phyloP scores from a whole-genome alignment of 2,329 filamentous ascomycete genomes.

The Botrytis galanthina region DNA sequence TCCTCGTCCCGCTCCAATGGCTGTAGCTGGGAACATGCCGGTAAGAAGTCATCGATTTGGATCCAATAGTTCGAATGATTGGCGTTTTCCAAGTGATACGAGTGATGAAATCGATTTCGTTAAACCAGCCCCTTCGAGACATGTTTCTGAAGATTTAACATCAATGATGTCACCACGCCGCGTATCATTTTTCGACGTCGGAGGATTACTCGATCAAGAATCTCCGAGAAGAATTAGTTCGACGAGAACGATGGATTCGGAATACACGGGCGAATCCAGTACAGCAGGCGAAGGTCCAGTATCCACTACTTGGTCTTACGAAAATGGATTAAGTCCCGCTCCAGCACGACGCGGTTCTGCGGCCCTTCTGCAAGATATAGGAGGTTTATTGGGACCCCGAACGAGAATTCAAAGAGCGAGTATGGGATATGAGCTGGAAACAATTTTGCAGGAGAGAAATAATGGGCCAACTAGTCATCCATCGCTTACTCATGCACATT shows the following conservation, averaged over 20 bases:
- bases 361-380: conserved; percentile 57
- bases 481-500: background rate
- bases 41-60: conserved; percentile 27
- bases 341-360: conserved; percentile 53
- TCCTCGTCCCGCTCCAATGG: conserved; percentile 38
- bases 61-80: conserved; percentile 24
- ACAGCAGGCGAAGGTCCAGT: conserved; percentile 24
- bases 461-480: background rate
- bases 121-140: conserved; percentile 30
- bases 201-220: conserved; percentile 66
- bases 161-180: conserved; percentile 50
- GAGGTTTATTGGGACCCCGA: conserved; percentile 50
- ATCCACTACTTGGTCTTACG: conserved; percentile 27
- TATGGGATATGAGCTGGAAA: conserved; percentile 33
- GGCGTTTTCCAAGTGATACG: conserved; percentile 36
- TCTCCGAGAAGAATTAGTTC: conserved; percentile 30
- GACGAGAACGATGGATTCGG: conserved; percentile 32
- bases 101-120: conserved; percentile 46
- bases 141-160: conserved; percentile 32
- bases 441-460: conserved; percentile 29
- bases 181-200: conserved; percentile 83
- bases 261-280: conserved; percentile 30
- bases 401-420: conserved; percentile 25
- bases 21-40: conserved; percentile 30
- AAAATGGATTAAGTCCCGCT: conserved; percentile 42